These are phyloP conservation scores for Begonia masoniana DNA, from an alignment of 306 rosid genomes.

Conservation along the genomic window DNA sequence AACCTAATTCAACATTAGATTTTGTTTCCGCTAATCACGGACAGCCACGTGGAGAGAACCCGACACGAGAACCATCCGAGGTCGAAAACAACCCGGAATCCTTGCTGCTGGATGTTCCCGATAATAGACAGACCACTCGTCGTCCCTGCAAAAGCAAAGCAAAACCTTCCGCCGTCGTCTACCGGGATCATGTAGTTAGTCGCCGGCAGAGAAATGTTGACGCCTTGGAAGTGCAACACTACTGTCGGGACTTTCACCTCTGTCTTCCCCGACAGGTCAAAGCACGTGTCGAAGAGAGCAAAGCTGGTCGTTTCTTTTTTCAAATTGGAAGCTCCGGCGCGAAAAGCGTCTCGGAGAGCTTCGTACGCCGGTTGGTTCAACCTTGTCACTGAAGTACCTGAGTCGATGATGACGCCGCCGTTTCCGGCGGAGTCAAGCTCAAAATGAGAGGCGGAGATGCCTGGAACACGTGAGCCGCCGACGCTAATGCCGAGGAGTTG, in stretches of 20 bases:
- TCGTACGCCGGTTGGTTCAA: slow-evolving; percentile 59
- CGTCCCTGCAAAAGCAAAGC: slow-evolving; percentile 94
- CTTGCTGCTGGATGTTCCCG: slow-evolving; percentile 96
- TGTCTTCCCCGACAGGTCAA: slow-evolving; percentile 55
- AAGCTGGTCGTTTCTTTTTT: slow-evolving; percentile 9
- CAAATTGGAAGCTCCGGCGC: slow-evolving; percentile 25
- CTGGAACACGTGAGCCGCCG: slow-evolving; percentile 56
- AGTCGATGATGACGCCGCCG: slow-evolving; percentile 85
- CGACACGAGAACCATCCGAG: slow-evolving; percentile 66
- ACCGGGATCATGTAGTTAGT: slow-evolving; percentile 78
- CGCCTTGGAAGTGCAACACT: slow-evolving; percentile 68
- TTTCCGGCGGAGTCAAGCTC: slow-evolving; percentile 50
- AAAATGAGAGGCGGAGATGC: slow-evolving; percentile 48
- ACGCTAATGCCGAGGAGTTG: slow-evolving; percentile 70
- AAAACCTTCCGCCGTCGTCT: slow-evolving; percentile 64
- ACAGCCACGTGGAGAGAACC: slow-evolving; percentile 80
- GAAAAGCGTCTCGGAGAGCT: slow-evolving; percentile 55
- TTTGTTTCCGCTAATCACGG: slow-evolving; percentile 14
- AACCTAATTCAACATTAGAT: not conserved
- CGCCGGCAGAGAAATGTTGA: slow-evolving; percentile 72
- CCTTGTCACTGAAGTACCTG: slow-evolving; percentile 87
- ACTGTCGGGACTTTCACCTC: slow-evolving; percentile 85
- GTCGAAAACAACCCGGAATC: slow-evolving; percentile 73
- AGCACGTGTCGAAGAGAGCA: slow-evolving; percentile 84
- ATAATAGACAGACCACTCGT: slow-evolving; percentile 72